Conservation (phyloP, 371 early-diverging fungal species). For the Saksenaea vasiformis region DNA sequence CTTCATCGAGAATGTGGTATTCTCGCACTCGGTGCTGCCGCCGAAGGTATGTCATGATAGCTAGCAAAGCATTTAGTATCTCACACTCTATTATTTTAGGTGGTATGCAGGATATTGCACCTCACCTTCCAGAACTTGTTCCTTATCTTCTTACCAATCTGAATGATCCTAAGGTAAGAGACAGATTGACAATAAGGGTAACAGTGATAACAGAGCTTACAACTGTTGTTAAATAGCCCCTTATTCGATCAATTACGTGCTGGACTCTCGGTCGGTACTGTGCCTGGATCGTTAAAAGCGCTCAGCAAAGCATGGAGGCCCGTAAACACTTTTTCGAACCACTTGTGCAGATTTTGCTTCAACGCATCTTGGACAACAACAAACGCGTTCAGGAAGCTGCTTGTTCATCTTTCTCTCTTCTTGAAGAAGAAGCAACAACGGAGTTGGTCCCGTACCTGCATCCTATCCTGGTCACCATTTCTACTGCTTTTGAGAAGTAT, state of each 20-base stretch:
- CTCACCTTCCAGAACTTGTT: conserved; percentile 74
- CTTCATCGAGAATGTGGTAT: conserved; percentile 85
- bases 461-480: conserved; percentile 78
- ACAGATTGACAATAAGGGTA: background rate
- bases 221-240: conserved; percentile 4
- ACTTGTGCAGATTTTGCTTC: conserved; percentile 73
- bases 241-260: conserved; percentile 14
- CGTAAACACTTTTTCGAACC: conserved; percentile 75
- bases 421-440: conserved; percentile 85
- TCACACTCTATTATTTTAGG: too few relatives aligned
- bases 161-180: conserved; percentile 58
- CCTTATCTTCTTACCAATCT: conserved; percentile 75
- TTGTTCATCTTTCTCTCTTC: conserved; percentile 88
- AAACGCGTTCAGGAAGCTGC: conserved; percentile 95
- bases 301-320: conserved; percentile 60
- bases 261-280: conserved; percentile 41
- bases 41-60: conserved; percentile 62
- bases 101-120: conserved; percentile 72
- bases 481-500: conserved; percentile 79
- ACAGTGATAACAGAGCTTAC: background rate
- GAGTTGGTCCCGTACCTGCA: conserved; percentile 81
- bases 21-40: conserved; percentile 91
- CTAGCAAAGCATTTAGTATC: conserved; percentile 2
- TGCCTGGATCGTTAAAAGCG: conserved; percentile 65
- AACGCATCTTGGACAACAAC: conserved; percentile 84